Evolutionary conservation across 2,329 filamentous ascomycete genomes (phyloP).

Genomic region (Elsinoe arachidis): DNA sequence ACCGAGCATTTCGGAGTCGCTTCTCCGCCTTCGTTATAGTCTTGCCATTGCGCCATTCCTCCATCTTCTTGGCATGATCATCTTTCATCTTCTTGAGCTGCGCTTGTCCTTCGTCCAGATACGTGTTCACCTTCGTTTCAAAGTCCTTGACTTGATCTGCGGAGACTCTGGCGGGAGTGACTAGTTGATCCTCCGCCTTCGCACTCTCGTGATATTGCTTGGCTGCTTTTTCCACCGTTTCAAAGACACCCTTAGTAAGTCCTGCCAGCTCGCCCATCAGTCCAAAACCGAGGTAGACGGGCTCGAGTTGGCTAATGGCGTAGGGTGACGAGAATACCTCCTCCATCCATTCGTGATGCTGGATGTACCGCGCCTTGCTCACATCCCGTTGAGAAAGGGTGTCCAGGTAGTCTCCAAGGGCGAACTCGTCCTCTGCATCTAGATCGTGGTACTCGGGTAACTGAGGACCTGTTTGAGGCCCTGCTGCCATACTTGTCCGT

Average conservation of each 20-base stretch:
- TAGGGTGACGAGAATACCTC: constrained; percentile 91
- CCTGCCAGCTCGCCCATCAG: constrained; percentile 66
- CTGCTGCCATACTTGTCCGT: constrained; percentile 21
- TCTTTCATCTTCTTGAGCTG: constrained; percentile 81
- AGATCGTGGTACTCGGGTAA: constrained; percentile 44
- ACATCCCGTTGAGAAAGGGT: constrained; percentile 83
- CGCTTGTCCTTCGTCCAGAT: constrained; percentile 61
- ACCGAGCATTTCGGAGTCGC: constrained; percentile 58
- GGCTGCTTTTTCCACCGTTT: constrained; percentile 52
- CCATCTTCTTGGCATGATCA: constrained; percentile 67
- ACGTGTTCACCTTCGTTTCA: constrained; percentile 64
- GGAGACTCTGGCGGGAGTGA: constrained; percentile 45
- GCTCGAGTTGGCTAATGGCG: constrained; percentile 72
- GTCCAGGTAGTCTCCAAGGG: constrained; percentile 81
- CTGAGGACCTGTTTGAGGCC: constrained; percentile 21
- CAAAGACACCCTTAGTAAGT: constrained; percentile 78
- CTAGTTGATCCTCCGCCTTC: constrained; percentile 54
- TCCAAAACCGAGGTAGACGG: constrained; percentile 78
- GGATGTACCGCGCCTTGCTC: constrained; percentile 75
- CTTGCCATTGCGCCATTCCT: constrained; percentile 62
- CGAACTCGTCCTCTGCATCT: constrained; percentile 86
- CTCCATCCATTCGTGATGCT: constrained; percentile 99
- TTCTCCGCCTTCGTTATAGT: constrained; percentile 66
- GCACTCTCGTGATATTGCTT: constrained; percentile 76
- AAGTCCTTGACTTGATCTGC: constrained; percentile 76